phyloP scores from a whole-genome alignment of 805 yeast genomes.

The Cyberlindnera nakhonratchasimensis region DNA sequence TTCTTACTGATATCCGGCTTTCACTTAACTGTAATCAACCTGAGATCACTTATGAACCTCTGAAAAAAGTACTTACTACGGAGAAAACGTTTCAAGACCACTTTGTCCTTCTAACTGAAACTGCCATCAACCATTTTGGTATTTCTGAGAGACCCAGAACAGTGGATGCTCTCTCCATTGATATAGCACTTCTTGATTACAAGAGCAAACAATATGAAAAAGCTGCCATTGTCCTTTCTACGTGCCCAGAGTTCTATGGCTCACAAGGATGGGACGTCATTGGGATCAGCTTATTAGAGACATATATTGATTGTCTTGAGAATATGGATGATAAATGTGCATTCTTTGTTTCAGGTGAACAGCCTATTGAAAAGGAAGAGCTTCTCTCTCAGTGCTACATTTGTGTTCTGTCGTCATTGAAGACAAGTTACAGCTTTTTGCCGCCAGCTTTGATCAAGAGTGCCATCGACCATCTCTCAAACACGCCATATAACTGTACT shows the following conservation, averaged over 20 bases:
- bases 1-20: constrained; percentile 21
- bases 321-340: constrained; percentile 31
- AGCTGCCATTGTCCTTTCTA: constrained; percentile 60
- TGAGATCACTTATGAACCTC: constrained; percentile 15
- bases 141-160: constrained; percentile 55
- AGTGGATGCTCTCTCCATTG: constrained; percentile 71
- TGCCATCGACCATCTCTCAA: constrained; percentile 9
- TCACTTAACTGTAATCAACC: background rate
- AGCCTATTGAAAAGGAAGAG: background rate
- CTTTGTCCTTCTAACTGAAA: constrained; percentile 53
- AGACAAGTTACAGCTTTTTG: background rate
- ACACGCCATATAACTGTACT: too few species aligned
- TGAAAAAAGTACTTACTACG: constrained; percentile 28
- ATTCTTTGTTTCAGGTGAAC: constrained; percentile 12
- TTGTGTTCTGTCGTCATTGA: constrained; percentile 6
- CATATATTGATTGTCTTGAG: constrained; percentile 67
- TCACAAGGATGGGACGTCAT: constrained; percentile 72
- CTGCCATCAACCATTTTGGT: constrained; percentile 50
- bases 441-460: constrained; percentile 6
- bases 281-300: constrained; percentile 60
- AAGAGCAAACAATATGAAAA: constrained; percentile 52
- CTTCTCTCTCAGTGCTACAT: constrained; percentile 9
- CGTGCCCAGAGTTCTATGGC: constrained; percentile 65
- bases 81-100: constrained; percentile 35
- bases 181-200: constrained; percentile 69